Conservation (phyloP, 2,329 filamentous ascomycete species). For the Colletotrichum incanum region DNA sequence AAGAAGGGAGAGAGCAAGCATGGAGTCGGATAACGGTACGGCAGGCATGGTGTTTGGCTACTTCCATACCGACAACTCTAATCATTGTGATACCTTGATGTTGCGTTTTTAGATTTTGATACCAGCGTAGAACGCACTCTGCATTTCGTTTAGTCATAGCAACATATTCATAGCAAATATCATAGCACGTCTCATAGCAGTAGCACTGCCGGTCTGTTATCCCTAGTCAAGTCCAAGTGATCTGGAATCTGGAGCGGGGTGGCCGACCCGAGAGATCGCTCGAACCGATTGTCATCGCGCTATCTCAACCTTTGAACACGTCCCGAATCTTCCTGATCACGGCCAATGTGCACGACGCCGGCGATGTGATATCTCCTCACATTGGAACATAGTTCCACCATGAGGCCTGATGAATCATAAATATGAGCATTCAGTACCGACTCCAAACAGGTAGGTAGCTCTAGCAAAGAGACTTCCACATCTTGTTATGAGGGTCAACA, state of each 20-base stretch:
- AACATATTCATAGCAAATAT: background rate
- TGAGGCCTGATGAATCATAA: background rate
- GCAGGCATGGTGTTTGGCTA: background rate
- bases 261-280: background rate
- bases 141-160: conserved; percentile 7
- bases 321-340: background rate
- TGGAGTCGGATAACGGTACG: background rate
- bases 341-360: background rate
- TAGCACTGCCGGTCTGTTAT: background rate
- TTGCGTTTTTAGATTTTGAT: conserved; percentile 18
- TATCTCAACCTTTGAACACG: background rate
- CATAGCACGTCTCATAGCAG: background rate
- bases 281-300: background rate
- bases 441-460: background rate
- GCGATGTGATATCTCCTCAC: background rate
- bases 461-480: no score
- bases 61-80: background rate
- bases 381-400: no score
- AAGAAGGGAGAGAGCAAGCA: background rate
- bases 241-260: background rate
- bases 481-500: no score
- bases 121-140: conserved; percentile 29
- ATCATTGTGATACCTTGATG: conserved; percentile 20
- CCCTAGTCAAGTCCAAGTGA: background rate
- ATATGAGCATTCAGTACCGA: background rate